Conservation (phyloP, 176 grass and related monocot genomes). For the Bonia amplexicaulis region DNA sequence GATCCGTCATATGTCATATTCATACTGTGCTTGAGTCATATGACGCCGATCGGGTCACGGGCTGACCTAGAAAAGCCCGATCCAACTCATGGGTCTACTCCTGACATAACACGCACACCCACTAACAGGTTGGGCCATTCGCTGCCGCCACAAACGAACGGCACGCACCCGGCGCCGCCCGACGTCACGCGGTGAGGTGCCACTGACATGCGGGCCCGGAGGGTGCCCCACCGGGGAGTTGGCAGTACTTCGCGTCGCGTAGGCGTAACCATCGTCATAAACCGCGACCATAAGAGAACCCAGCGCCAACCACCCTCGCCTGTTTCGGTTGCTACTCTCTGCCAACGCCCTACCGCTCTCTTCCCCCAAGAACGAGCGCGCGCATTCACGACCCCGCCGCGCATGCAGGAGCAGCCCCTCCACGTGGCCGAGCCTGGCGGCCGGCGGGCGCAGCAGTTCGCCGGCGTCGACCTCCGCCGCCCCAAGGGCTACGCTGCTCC, state of each 20-base stretch:
- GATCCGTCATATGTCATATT: fast-evolving
- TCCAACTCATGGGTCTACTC: too few relatives aligned
- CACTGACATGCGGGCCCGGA: neutral
- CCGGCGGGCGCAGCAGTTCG: slow-evolving; percentile 25
- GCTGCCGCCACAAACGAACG: neutral
- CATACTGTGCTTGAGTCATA: fast-evolving
- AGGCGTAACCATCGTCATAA: neutral
- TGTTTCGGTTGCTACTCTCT: neutral
- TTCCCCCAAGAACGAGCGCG: neutral
- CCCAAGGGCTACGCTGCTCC: slow-evolving; percentile 35
- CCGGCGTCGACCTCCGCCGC: slow-evolving; percentile 35
- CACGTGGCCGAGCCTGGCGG: slow-evolving; percentile 5
- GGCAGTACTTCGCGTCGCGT: neutral
- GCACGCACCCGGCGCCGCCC: neutral
- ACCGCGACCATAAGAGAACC: slow-evolving; percentile 34
- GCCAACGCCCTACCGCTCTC: fast-evolving
- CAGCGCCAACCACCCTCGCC: neutral
- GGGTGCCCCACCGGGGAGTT: neutral
- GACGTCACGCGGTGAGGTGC: neutral
- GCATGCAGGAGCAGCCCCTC: slow-evolving; percentile 31
- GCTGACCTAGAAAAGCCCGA: too few relatives aligned
- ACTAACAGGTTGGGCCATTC: neutral
- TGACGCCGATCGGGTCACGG: fast-evolving
- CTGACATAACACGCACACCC: neutral
- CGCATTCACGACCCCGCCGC: slow-evolving; percentile 14